Evolutionary conservation across 2,329 filamentous ascomycete species (phyloP).

Genomic region (Xylariaceae sp.): DNA sequence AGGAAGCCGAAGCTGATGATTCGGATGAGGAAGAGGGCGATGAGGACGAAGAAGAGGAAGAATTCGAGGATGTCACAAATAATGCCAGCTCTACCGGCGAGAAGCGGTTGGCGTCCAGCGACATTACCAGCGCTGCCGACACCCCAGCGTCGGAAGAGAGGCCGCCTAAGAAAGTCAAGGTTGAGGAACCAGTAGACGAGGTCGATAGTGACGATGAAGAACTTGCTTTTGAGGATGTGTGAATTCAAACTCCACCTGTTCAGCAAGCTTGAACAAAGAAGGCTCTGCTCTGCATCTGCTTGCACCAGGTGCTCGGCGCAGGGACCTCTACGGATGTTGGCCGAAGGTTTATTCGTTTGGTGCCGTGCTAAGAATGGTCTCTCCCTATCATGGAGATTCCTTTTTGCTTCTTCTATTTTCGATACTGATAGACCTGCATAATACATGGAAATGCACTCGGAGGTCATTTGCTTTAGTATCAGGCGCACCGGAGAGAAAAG

Average conservation of each 20-base stretch:
- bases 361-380: not conserved
- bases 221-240: slow-evolving; percentile 44
- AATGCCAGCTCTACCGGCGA: slow-evolving; percentile 26
- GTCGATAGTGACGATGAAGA: slow-evolving; percentile 37
- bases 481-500: not conserved
- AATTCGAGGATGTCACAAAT: slow-evolving; percentile 35
- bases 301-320: not conserved
- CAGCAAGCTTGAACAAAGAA: not conserved
- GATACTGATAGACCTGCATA: slow-evolving; percentile 1
- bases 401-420: not conserved
- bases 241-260: not conserved
- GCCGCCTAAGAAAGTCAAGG: slow-evolving; percentile 47
- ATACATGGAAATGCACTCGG: not conserved
- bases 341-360: not conserved
- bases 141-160: slow-evolving; percentile 35
- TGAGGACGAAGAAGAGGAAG: slow-evolving; percentile 27
- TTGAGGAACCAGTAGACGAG: slow-evolving; percentile 39
- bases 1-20: slow-evolving; percentile 43
- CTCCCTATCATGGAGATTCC: not conserved
- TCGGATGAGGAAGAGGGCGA: slow-evolving; percentile 31
- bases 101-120: slow-evolving; percentile 29
- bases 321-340: not conserved
- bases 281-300: no score
- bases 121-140: slow-evolving; percentile 30
- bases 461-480: not conserved